Evolutionary conservation across 2,329 filamentous ascomycete species (phyloP), one percentile per base, ranked within the genome.

Genomic region (Claviceps fusiformis): DNA sequence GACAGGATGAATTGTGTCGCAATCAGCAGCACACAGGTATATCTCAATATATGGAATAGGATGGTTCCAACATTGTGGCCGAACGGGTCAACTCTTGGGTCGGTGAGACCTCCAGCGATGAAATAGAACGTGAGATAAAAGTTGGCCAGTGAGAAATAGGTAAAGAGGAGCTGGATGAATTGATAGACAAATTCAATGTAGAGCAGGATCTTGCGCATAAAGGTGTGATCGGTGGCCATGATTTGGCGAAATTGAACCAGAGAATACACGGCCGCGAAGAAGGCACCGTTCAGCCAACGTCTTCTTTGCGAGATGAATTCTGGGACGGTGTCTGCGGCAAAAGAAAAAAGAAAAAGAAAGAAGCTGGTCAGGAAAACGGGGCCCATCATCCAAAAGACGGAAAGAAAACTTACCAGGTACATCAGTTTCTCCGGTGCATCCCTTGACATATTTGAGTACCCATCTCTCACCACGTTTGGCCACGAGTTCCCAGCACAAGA

Each of bases 121-220:
- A 98, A 98, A 79, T 91, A 98, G 73, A 98, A 98, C 56, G 91
- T 95, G 53, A 98, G 83, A 70, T 97, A 98, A 77, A 97, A 98
- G 75, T 98, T 98, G 70, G 92, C 91, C 45, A 98, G 82, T 11
- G 92, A 95, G 75, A 98, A 97, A 75, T 89, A 98, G 49, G 93
- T 98, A 74, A 98, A 98, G 58, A 95, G 70, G 15, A 98, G 81
- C 65, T 90, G 87, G 62, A 97, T 79, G 67, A 95, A 86, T 68
- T 98, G 93, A 70, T 98, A 98, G 62, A 95, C 70, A 67, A 96
- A 96, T 69, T 98, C 93, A 62, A 97, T 82, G 70, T 96, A 91
- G 53, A 98, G 81, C 39, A 98, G 79, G 29, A 95, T 78, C 71
- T 98, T 98, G 62, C 93, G 87, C 43, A 83, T 79, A 27, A 97